Base-by-base conservation (phyloP, 768 basidiomycete genomes). In the Amylocystis lapponica region DNA sequence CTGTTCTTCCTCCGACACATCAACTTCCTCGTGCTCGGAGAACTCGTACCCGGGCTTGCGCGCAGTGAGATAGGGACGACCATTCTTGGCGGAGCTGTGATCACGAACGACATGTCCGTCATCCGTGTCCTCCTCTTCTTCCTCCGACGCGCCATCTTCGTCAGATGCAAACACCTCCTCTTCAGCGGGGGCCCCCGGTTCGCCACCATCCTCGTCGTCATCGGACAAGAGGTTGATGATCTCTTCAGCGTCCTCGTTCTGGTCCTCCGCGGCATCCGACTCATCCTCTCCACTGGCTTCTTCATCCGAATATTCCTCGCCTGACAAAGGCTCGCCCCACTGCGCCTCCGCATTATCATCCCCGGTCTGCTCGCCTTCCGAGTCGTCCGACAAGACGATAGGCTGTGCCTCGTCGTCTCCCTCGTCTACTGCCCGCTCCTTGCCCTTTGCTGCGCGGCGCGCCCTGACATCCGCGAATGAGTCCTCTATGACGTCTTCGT, bases 401-500 rank as follows among this genome's bases (percentile, higher is more conserved):
- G 44, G 63, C 26, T 59, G 61, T 16, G 56, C 62, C 19, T 53
- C 47, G 16, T 64, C 66, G 11, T 77, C 64, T 4, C 78, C 81
- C 51, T 81, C 78, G 36, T 76, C 64, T 8, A 76, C 74, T 54
- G 81, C 81, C 38, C 81, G 71, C 39, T 69, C 74, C 55, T 83
- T 83, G 23, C 81, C 82, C 56, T 83, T 83, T n/a, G 78, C 81
- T 29, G 58, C 50, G 36, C 73, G 72, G 46, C 76, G 71, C 29
- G 70, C 71, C 44, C 66, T 68, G 35, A 75, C 56, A 36, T 74
- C 72, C 10, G 73, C 75, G 61, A 81, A 80, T 0, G 79, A 78
- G 53, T 79, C 76, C 39, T 81, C 73, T 8, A 65, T 47, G 12
- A 39, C 32, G 35, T 57, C 58, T 20, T 65, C 62, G 34, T 59